Conservation (phyloP, 441 rosid species). For the Eruca vesicaria region DNA sequence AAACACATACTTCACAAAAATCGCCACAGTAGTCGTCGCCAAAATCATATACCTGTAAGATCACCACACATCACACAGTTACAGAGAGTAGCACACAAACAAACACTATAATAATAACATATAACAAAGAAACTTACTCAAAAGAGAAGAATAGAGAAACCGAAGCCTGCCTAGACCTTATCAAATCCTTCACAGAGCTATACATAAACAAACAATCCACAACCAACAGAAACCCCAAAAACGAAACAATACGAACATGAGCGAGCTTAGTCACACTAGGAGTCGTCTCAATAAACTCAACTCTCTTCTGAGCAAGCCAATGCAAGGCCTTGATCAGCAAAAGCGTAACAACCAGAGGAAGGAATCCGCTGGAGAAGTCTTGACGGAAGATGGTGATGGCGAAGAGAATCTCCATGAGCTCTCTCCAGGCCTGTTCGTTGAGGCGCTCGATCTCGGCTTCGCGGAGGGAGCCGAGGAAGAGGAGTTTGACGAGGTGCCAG, state of each 20-base stretch:
- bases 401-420: constrained; percentile 94
- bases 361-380: constrained; percentile 82
- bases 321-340: constrained; percentile 82
- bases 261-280: constrained; percentile 79
- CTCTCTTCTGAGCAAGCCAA: constrained; percentile 97
- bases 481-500: constrained; percentile 79
- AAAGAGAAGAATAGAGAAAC: constrained; percentile 82
- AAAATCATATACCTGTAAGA: constrained; percentile 82
- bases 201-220: constrained; percentile 76
- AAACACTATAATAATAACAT: no score
- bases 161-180: constrained; percentile 78
- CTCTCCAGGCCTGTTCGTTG: constrained; percentile 97
- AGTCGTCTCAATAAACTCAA: constrained; percentile 93
- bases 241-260: constrained; percentile 84
- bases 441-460: constrained; percentile 97
- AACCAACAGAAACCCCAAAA: constrained; percentile 79
- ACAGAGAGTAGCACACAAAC: no score
- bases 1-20: constrained; percentile 86
- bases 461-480: constrained; percentile 87
- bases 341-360: constrained; percentile 78
- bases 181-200: constrained; percentile 59
- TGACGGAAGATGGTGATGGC: constrained; percentile 94
- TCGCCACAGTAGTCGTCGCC: constrained; percentile 86
- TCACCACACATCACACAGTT: no score
- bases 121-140: neutral